Conservation (phyloP, 352 stramenopile genomes). For the Phytophthora pisi region DNA sequence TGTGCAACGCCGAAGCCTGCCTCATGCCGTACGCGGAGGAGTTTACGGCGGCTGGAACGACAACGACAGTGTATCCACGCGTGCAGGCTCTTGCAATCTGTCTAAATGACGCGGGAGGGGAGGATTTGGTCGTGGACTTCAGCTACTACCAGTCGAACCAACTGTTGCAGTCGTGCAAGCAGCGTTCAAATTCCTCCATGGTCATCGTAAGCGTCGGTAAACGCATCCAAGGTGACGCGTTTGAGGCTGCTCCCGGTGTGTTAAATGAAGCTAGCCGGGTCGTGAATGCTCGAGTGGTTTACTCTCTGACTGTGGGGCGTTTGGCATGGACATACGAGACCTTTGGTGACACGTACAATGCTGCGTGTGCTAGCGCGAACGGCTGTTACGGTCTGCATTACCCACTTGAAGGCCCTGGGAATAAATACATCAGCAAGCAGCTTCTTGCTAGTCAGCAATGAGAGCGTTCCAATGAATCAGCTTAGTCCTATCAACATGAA, state of each 20-base stretch:
- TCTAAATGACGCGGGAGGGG: background rate
- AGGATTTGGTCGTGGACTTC: background rate
- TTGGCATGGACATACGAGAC: constrained; percentile 19
- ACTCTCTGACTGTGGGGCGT: constrained; percentile 27
- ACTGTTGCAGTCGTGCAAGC: constrained; percentile 6
- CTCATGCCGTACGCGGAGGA: background rate
- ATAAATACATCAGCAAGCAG: background rate
- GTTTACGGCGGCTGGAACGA: too few species aligned
- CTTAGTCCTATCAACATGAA: constrained; percentile 20
- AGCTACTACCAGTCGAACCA: background rate
- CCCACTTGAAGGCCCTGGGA: background rate
- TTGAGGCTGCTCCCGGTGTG: background rate
- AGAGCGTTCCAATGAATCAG: constrained; percentile 1
- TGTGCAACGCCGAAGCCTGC: constrained; percentile 7
- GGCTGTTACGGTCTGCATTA: constrained; percentile 12
- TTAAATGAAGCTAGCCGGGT: background rate
- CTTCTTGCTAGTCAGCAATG: constrained; percentile 6
- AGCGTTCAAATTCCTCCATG: constrained; percentile 20
- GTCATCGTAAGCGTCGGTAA: constrained; percentile 21
- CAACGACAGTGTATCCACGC: constrained; percentile 2
- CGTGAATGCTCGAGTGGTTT: constrained; percentile 17
- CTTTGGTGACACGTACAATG: background rate
- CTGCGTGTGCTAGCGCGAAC: background rate
- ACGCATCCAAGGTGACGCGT: constrained; percentile 15
- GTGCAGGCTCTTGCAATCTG: constrained; percentile 24